phyloP scores from a whole-genome alignment of 495 filamentous ascomycete species.

The Monascus purpureus region DNA sequence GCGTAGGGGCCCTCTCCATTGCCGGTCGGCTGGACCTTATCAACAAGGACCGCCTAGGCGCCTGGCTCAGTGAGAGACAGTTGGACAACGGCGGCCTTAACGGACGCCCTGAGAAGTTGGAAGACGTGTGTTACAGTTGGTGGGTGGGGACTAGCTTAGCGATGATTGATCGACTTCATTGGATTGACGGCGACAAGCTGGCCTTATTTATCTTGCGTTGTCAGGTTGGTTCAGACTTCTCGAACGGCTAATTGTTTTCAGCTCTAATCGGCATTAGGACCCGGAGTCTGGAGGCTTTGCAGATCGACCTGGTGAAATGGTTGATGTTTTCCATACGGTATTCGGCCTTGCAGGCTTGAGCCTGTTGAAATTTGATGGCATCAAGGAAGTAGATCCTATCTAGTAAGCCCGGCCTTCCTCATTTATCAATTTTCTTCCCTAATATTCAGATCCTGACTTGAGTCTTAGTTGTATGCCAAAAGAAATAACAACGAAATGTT shows the following conservation, averaged over 20 bases:
- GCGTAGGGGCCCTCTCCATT: slow-evolving; percentile 77
- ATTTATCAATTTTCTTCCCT: slow-evolving; percentile 1
- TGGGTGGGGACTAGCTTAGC: slow-evolving; percentile 84
- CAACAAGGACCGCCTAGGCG: slow-evolving; percentile 63
- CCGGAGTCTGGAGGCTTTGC: slow-evolving; percentile 70
- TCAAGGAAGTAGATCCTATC: slow-evolving; percentile 71
- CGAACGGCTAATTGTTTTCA: not conserved
- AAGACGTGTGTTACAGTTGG: slow-evolving; percentile 98
- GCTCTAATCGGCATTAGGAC: slow-evolving; percentile 39
- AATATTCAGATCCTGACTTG: slow-evolving; percentile 1
- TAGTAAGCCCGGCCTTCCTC: slow-evolving; percentile 46
- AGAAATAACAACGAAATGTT: slow-evolving; percentile 43
- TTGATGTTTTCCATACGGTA: slow-evolving; percentile 90
- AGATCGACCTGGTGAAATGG: slow-evolving; percentile 84
- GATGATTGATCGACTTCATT: slow-evolving; percentile 78
- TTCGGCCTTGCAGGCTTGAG: slow-evolving; percentile 87
- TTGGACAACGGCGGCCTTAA: slow-evolving; percentile 79
- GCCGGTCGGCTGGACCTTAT: slow-evolving; percentile 72
- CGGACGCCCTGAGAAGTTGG: slow-evolving; percentile 86
- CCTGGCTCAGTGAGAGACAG: slow-evolving; percentile 90
- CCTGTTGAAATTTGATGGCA: slow-evolving; percentile 57
- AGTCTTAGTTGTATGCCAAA: slow-evolving; percentile 59
- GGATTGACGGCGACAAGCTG: slow-evolving; percentile 76
- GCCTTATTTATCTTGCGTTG: slow-evolving; percentile 68
- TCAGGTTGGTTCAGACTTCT: slow-evolving; percentile 36